Evolutionary conservation across 768 basidiomycete genomes (phyloP), one percentile per base, ranked within the genome.

Genomic region (Cystobasidium ongulense): DNA sequence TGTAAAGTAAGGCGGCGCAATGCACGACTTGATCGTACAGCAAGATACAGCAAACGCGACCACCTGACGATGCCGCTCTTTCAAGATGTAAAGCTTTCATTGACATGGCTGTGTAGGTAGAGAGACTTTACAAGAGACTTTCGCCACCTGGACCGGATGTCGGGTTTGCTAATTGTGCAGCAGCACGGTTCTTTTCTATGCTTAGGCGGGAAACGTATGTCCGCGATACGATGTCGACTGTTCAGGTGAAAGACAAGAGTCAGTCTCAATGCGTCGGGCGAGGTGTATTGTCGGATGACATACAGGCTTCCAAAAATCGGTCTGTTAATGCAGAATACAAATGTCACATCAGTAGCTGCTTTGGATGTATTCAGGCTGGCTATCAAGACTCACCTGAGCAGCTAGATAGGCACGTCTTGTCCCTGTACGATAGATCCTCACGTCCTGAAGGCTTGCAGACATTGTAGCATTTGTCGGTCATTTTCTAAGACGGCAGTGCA

Each of bases 381-480:
- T 8, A 39, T 15, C 21, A 27, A 27, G 50, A 43, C 46, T 35
- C 10, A 52, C 74, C 63, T 29, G 21, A 33, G 43, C 74, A 75
- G 23, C 17, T 57, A 15, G 66, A 59, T 21, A 62, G 53, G 33
- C 68, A 75, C 31, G 74, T 41, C 25, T 75, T 35, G 35, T 75
- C 74, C 27, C 72, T 75, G 23, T 62, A 23, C 17, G 70, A 52
- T 15, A 75, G 38, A 18, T 35, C 35, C 15, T 50, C 31, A 1
- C 23, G 23, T 1, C 54, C 54, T 27, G 73, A 62, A 4, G 66
- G 66, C 33, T 53, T 4, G 54, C 73, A 74, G 23, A 63, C 53
- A 46, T 71, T 62, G 74, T 75, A 75, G 70, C 74, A 75, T 35
- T 63, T 72, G 17, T 75, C 70, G 27, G 52, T 72, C 54, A 75